These are phyloP conservation scores for Adansonia rubrostipa DNA, from an alignment of 441 rosid genomes.

Conservation along the genomic window DNA sequence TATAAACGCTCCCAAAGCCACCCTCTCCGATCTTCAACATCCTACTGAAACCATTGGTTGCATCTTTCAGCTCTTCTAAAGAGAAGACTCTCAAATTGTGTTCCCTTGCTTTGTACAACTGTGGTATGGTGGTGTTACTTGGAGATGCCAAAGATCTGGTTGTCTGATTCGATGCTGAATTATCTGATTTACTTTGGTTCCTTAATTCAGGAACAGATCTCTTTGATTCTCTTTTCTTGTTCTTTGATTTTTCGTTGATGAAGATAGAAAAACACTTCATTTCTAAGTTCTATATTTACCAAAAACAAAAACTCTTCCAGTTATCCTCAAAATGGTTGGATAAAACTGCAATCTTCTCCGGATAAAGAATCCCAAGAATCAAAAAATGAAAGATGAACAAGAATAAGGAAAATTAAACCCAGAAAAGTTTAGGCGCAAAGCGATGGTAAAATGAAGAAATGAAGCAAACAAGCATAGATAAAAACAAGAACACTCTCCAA, in stretches of 20 bases:
- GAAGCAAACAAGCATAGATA: not conserved
- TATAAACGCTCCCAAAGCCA: conserved; percentile 57
- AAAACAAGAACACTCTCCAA: not conserved
- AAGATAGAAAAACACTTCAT: conserved; percentile 51
- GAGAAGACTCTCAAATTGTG: conserved; percentile 43
- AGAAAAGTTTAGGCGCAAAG: not conserved
- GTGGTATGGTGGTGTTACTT: conserved; percentile 38
- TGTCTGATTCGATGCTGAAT: conserved; percentile 29
- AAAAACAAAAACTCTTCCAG: conserved; percentile 4
- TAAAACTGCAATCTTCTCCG: not conserved
- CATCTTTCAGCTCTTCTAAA: conserved; percentile 40
- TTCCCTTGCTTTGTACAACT: conserved; percentile 49
- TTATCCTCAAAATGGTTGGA: not conserved
- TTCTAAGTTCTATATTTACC: not conserved
- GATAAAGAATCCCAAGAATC: not conserved
- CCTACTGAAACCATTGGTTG: conserved; percentile 44
- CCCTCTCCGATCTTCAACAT: conserved; percentile 51
- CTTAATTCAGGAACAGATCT: conserved; percentile 37
- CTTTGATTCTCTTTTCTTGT: conserved; percentile 16
- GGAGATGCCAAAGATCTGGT: conserved; percentile 44
- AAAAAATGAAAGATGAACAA: not conserved
- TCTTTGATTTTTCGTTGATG: conserved; percentile 41
- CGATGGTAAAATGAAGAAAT: not conserved
- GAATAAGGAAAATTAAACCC: not conserved
- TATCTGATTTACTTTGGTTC: conserved; percentile 10